Evolutionary conservation across 2,329 filamentous ascomycete species (phyloP).

Genomic region (Conoideocrella luteorostrata): DNA sequence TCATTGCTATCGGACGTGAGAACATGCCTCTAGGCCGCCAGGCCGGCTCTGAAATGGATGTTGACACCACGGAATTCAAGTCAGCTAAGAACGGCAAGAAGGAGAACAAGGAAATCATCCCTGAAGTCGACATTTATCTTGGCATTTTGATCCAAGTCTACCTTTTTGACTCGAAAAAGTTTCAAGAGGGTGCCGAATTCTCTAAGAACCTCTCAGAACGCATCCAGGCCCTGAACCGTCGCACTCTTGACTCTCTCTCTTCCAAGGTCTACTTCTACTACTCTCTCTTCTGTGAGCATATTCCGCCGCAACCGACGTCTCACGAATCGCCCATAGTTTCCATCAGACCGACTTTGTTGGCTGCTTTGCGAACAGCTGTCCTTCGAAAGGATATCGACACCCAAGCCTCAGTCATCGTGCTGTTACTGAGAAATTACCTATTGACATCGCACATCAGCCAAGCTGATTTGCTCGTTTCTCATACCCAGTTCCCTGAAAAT

Average conservation of each 20-base stretch:
- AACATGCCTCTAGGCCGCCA: slow-evolving; percentile 55
- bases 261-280: slow-evolving; percentile 98
- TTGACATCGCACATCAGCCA: slow-evolving; percentile 94
- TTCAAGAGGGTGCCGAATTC: slow-evolving; percentile 74
- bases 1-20: slow-evolving; percentile 63
- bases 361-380: slow-evolving; percentile 88
- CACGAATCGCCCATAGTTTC: slow-evolving; percentile 80
- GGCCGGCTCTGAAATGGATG: slow-evolving; percentile 61
- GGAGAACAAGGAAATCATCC: slow-evolving; percentile 68
- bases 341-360: slow-evolving; percentile 78
- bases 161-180: slow-evolving; percentile 78
- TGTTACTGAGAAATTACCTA: slow-evolving; percentile 92
- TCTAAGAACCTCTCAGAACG: slow-evolving; percentile 77
- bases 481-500: slow-evolving; percentile 89
- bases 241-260: slow-evolving; percentile 87
- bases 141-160: slow-evolving; percentile 82
- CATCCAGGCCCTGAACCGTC: slow-evolving; percentile 83
- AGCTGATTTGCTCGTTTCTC: slow-evolving; percentile 89
- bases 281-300: slow-evolving; percentile 88
- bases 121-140: slow-evolving; percentile 84
- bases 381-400: slow-evolving; percentile 94
- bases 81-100: slow-evolving; percentile 54
- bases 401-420: slow-evolving; percentile 91
- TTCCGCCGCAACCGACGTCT: slow-evolving; percentile 80
- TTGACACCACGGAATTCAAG: slow-evolving; percentile 56